These are phyloP conservation scores for Cenchrus americanus DNA, from an alignment of 176 grass and related monocot species.

Conservation along the genomic window DNA sequence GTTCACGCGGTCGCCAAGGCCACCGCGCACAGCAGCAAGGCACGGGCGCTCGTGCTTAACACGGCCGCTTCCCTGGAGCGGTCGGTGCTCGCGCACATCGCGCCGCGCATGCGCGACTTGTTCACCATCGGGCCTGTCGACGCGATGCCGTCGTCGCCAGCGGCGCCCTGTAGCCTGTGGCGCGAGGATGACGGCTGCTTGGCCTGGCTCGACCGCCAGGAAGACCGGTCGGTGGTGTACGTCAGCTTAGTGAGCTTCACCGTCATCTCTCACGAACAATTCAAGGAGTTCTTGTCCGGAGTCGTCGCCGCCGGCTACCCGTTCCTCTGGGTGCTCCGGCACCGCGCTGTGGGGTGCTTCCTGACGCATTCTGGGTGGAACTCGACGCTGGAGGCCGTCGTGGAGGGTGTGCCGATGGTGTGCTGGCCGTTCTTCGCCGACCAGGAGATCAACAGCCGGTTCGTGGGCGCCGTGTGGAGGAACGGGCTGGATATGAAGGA, in stretches of 20 bases:
- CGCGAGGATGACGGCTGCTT: too few relatives aligned
- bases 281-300: conserved; percentile 1
- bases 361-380: conserved; percentile 77
- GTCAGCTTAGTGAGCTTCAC: neutral
- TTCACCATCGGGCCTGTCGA: neutral
- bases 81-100: conserved; percentile 27
- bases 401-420: conserved; percentile 30
- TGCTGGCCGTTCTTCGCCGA: conserved; percentile 89
- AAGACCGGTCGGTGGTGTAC: neutral
- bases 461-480: conserved; percentile 47
- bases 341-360: conserved; percentile 68
- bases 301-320: neutral
- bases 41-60: conserved; percentile 49
- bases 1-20: neutral
- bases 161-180: too few relatives aligned
- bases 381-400: conserved; percentile 55
- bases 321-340: conserved; percentile 27
- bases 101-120: conserved; percentile 19
- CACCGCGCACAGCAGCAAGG: conserved; percentile 32
- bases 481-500: conserved; percentile 52
- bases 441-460: conserved; percentile 76
- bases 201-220: too few relatives aligned
- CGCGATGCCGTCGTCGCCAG: conserved; percentile 13
- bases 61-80: conserved; percentile 41
- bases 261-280: neutral